Evolutionary conservation across 208 protist genomes (phyloP).

Genomic region (Entamoeba histolytica): DNA sequence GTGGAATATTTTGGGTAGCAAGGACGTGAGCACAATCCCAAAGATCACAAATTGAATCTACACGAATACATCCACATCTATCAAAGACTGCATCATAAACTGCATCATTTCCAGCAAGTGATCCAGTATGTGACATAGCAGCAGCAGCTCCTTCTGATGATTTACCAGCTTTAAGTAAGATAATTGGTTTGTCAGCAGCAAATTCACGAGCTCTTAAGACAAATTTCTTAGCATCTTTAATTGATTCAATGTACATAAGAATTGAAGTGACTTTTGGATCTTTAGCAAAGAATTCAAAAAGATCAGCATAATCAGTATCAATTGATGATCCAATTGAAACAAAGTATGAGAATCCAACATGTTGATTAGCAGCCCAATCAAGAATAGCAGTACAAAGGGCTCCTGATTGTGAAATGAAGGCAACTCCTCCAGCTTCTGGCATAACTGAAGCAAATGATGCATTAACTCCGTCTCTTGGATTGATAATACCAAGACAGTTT

Average conservation of each 20-base stretch:
- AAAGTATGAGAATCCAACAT: conserved; percentile 29
- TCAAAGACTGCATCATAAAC: conserved; percentile 20
- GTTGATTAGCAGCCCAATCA: conserved; percentile 7
- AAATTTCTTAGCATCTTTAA: conserved; percentile 22
- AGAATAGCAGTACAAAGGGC: conserved; percentile 26
- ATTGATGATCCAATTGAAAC: conserved; percentile 21
- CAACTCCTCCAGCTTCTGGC: conserved; percentile 7
- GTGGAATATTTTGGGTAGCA: not conserved
- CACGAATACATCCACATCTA: conserved; percentile 16
- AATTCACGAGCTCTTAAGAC: conserved; percentile 4
- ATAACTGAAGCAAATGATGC: conserved; percentile 19
- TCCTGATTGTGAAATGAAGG: conserved; percentile 30
- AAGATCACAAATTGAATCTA: conserved; percentile 17
- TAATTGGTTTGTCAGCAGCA: conserved; percentile 18
- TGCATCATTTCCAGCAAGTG: conserved; percentile 24
- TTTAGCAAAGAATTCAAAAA: conserved; percentile 16
- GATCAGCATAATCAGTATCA: conserved; percentile 24
- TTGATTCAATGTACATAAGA: conserved; percentile 25
- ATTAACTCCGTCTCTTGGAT: conserved; percentile 8
- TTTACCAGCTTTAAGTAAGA: conserved; percentile 25
- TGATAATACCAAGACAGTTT: conserved; percentile 20
- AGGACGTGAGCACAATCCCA: conserved; percentile 19
- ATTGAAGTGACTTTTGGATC: conserved; percentile 18
- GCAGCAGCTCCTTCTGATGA: conserved; percentile 19
- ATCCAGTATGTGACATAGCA: conserved; percentile 29